Evolutionary conservation across 306 rosid genomes (phyloP), one percentile per base, ranked within the genome.

Genomic region (Nissolia schottii): DNA sequence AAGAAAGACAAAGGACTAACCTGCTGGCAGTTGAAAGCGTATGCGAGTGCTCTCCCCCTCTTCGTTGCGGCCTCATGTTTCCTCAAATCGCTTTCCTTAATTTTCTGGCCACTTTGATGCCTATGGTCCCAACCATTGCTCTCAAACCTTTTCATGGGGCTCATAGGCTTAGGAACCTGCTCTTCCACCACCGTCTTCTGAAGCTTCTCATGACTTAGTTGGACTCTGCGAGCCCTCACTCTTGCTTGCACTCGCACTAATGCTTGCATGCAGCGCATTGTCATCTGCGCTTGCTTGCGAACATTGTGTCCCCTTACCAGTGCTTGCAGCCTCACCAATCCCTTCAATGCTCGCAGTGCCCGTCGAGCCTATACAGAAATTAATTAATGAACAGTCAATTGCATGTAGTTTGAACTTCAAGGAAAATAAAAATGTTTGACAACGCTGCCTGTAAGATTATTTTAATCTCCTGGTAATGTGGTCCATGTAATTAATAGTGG

Each of bases 251-350:
- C 99, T 0, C 99, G 74, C 1, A 94, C 99, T 18, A 94, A 68
- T 11, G 99, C 99, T 75, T 94, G 96, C 97, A 94, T 94, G 74
- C 99, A 91, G 5, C 96, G 83, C 99, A 94, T 94, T 35, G 99
- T 94, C 95, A 89, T 81, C 20, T 87, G 92, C 8, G 99, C 97
- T 86, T 94, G 99, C 83, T 91, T 94, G 12, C 99, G 59, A 38
- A 94, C 99, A 50, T 91, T 91, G 34, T 94, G 88, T 12, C 99
- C 97, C 73, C 99, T 88, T 69, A 91, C 99, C 29, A 94, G 79
- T 45, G 99, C 99, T 45, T 94, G 99, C 25, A 94, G 67, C 69
- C 96, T 86, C 78, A 94, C 99, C 22, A 94, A 56, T 22, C 97
- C 99, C 79, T 94, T 94, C 80, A 94, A 77, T 0, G 99, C 99